phyloP scores from a whole-genome alignment of 2,329 filamentous ascomycete genomes.

The Nothopassalora personata region DNA sequence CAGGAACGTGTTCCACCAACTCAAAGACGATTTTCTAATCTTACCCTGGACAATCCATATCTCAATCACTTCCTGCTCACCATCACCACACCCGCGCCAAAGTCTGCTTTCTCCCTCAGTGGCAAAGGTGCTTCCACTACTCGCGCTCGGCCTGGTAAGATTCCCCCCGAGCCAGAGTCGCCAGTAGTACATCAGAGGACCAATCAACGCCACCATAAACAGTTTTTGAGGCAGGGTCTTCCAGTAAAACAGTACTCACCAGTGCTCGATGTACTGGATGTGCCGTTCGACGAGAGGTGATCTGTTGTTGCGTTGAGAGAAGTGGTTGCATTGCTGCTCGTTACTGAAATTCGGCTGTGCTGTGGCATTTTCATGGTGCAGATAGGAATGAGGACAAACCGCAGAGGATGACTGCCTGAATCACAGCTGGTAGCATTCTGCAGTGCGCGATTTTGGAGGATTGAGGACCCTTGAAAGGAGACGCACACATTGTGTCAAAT shows the following conservation, averaged over 20 bases:
- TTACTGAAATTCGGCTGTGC: not conserved
- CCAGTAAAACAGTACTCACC: slow-evolving; percentile 8
- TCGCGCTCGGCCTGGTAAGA: slow-evolving; percentile 9
- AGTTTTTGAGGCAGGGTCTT: slow-evolving; percentile 4
- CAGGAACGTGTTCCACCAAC: slow-evolving; percentile 14
- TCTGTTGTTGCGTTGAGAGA: not conserved
- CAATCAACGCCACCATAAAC: slow-evolving; percentile 4
- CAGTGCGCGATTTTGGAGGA: not conserved
- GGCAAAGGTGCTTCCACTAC: not conserved
- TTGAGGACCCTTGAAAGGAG: not conserved
- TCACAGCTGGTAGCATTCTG: not conserved
- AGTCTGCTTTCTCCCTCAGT: not conserved
- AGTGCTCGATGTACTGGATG: not conserved
- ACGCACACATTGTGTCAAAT: not conserved
- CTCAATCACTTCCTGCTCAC: slow-evolving; percentile 12
- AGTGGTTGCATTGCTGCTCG: not conserved
- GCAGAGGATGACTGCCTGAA: not conserved
- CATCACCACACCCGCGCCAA: slow-evolving; percentile 1
- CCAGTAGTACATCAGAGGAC: slow-evolving; percentile 11
- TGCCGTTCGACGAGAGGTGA: not conserved
- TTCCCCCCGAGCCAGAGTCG: slow-evolving; percentile 18
- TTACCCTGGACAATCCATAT: slow-evolving; percentile 19
- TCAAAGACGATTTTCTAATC: slow-evolving; percentile 11
- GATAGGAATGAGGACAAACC: not conserved
- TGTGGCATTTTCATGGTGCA: slow-evolving; percentile 1